Conservation (phyloP, 2,329 filamentous ascomycete species). For the Leptographium flavum region DNA sequence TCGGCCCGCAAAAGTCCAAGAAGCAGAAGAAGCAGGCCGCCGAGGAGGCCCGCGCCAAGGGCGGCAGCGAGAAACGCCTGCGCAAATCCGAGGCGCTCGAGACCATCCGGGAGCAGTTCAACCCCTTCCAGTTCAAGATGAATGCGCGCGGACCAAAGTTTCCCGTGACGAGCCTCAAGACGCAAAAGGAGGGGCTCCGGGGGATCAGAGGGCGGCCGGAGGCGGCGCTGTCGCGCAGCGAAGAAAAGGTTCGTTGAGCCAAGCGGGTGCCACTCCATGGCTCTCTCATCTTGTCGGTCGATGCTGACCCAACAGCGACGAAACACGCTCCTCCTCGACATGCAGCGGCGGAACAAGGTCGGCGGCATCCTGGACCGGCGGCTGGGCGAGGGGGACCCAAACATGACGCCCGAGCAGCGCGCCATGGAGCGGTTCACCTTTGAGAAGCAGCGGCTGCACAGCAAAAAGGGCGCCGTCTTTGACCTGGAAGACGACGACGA, state of each 20-base stretch:
- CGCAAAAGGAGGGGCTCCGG: conserved; percentile 36
- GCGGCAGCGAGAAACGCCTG: conserved; percentile 54
- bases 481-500: conserved; percentile 77
- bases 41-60: conserved; percentile 44
- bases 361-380: conserved; percentile 85
- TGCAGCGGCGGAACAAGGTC: conserved; percentile 79
- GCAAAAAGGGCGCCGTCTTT: conserved; percentile 65
- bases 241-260: conserved; percentile 53
- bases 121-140: conserved; percentile 89
- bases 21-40: conserved; percentile 73
- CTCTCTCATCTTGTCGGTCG: neutral
- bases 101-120: conserved; percentile 88
- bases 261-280: too few relatives aligned
- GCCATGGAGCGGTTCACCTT: conserved; percentile 81
- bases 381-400: conserved; percentile 90
- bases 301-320: conserved; percentile 39
- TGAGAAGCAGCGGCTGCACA: conserved; percentile 65
- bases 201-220: conserved; percentile 62
- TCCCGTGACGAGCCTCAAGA: conserved; percentile 58
- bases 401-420: conserved; percentile 84
- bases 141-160: conserved; percentile 69
- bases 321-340: conserved; percentile 74
- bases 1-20: conserved; percentile 86
- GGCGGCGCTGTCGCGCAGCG: conserved; percentile 70
- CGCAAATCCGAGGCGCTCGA: conserved; percentile 66